Base-by-base conservation (phyloP, 257 asterid genomes). In the Fraxinus quadrangulata region DNA sequence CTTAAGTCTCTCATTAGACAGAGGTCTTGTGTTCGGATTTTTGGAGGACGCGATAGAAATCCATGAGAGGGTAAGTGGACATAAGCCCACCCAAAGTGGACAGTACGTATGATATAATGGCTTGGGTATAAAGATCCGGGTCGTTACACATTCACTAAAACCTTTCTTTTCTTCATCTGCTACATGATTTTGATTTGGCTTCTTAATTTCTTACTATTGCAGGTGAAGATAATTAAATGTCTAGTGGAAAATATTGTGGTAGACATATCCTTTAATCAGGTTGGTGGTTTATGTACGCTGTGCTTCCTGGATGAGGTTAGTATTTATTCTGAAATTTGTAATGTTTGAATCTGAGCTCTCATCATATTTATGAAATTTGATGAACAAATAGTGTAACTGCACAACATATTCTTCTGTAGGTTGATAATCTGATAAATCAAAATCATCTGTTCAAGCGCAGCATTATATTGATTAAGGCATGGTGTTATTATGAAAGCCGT, bases 401-500 rank as follows among this genome's bases (percentile, higher is more conserved):
- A 42, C 68, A 37, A 54, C 47, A 37, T 47, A 77, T 83, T 59
- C 51, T 84, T 73, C 51, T 82, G 83, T 80, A 96, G 99, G 91
- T 92, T 40, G 97, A 96, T 87, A 84, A 87, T 77, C 84, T 93
- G 84, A 91, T 93, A 75, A 87, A 79, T 56, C 96, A 93, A 83
- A 87, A 92, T 78, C 97, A 95, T 86, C 88, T 95, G 37, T 95
- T 95, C 82, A 93, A 95, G 86, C 97, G 99, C 28, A 95, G 99
- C 79, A 88, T 95, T 75, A 93, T 95, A 76, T 83, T 93, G 85
- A 92, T 96, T 13, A 96, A 96, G 86, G 98, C 99, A 3, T 96
- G 99, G 99, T 96, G 99, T 86, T 93, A 93, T 81, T 96, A 96
- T 74, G 99, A 96, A 86, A 96, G 99, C 82, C 98, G 98, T 39